Base-by-base conservation (phyloP, 176 grass and related monocot species). In the Guadua angustifolia region DNA sequence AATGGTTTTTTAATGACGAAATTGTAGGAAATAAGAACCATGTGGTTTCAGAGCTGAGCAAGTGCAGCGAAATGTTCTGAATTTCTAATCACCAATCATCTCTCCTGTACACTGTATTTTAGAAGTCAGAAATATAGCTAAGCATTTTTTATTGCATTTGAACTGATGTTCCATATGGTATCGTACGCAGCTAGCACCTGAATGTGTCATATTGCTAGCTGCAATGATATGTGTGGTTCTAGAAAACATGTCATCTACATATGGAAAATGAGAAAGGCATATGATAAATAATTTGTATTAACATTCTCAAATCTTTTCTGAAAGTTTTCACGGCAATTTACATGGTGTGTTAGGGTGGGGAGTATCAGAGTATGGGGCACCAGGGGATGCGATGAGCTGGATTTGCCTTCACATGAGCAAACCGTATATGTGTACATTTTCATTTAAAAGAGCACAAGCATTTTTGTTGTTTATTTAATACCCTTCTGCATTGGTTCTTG, bases 201-300 rank as follows among this genome's bases (percentile, higher is more conserved):
- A 86, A 66, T n/a, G n/a, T 86, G 36, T 52, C 33, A 51, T 66
- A 36, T 61, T 69, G 8, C 65, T 60, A 50, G 62, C 25, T 71
- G 9, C 13, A 12, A 39, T 38, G 32, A 19, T 51, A 62, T 5
- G 38, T 59, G 3, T 64, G 66, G 52, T 50, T 39, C 26, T 82
- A 9, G 9, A 81, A 15, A 66, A 84, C 5, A 79, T 66, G 43
- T 58, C 4, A 64, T 86, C 16, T 79, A 47, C 12, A 72, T 1
- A 80, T 73, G 44, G 4, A 13, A 51, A 43, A 33, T 44, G 19
- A 24, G 17, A 58, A 74, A 55, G 33, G 19, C 16, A n/a, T n/a
- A 9, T 11, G 22, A 2, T 83, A 64, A 56, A 66, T 14, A 69
- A n/a, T 52, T 69, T 33, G 47, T 57, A 46, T 83, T 72, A 64